A percentile compares a stretch with the other conserved stretches of the same genome.
Evolutionary conservation across 768 basidiomycete genomes (phyloP).

Genomic region (Gymnopilus dilepis): DNA sequence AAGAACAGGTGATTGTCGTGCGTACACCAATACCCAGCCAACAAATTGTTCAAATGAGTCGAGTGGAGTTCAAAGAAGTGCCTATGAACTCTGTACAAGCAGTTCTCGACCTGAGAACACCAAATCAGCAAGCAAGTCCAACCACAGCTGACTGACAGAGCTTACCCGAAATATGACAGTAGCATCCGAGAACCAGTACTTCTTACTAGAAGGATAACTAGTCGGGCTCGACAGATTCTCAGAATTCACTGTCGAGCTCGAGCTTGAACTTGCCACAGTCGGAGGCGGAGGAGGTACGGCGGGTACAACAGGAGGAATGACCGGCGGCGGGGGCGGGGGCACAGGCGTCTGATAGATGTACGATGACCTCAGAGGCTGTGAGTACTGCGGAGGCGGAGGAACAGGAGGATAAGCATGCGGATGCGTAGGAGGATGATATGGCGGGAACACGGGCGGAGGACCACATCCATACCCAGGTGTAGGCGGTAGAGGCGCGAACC

Average conservation of each 20-base stretch:
- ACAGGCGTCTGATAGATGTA: constrained; percentile 20
- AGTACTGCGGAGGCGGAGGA: neutral
- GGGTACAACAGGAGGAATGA: constrained; percentile 3
- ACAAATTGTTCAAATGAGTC: constrained; percentile 23
- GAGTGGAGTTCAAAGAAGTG: constrained; percentile 36
- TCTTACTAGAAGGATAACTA: constrained; percentile 10
- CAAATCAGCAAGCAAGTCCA: neutral
- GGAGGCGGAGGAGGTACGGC: neutral
- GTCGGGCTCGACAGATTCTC: constrained; percentile 1
- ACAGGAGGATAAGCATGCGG: neutral
- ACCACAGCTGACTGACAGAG: neutral
- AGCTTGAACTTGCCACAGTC: neutral
- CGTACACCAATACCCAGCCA: constrained; percentile 14
- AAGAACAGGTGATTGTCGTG: constrained; percentile 24
- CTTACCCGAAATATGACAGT: constrained; percentile 27
- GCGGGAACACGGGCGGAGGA: constrained; percentile 5
- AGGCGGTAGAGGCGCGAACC: constrained; percentile 24
- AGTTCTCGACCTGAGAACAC: constrained; percentile 26
- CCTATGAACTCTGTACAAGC: constrained; percentile 30
- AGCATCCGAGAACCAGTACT: constrained; percentile 27
- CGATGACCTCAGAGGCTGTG: too few relatives aligned
- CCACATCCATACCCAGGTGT: constrained; percentile 1
- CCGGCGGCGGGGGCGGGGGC: neutral
- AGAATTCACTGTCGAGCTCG: neutral
- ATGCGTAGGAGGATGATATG: neutral